phyloP scores from a whole-genome alignment of 176 grass and related monocot species.

The Musa acuminata region DNA sequence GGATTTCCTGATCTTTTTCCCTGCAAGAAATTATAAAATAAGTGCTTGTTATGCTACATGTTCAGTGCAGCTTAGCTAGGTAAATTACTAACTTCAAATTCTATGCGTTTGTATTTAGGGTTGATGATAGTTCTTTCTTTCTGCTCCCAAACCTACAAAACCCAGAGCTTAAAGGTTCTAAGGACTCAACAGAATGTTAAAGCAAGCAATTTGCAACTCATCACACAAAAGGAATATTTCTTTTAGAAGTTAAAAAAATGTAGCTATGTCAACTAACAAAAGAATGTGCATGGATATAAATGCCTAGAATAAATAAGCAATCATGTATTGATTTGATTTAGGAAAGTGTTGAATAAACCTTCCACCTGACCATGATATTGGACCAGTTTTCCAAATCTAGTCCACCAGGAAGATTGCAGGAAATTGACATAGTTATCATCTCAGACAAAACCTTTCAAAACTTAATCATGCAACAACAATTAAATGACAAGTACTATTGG shows the following conservation, averaged over 20 bases:
- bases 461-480: not conserved
- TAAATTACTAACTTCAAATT: not conserved
- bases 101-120: not conserved
- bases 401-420: not conserved
- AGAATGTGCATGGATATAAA: not conserved
- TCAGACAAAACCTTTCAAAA: not conserved
- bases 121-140: not conserved
- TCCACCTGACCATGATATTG: not conserved
- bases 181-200: not conserved
- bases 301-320: not conserved
- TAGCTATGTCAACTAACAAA: not conserved
- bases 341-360: not conserved
- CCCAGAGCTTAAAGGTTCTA: not conserved
- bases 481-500: not conserved
- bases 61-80: not conserved
- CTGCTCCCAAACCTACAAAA: not conserved
- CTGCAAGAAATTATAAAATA: constrained; percentile 32
- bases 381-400: not conserved
- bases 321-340: not conserved
- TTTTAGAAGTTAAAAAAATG: not conserved
- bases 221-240: not conserved
- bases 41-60: not conserved
- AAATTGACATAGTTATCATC: not conserved
- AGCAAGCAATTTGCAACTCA: not conserved
- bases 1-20: constrained; percentile 38